A percentile compares a stretch with the other conserved stretches of the same genome.
Conservation (phyloP, 306 rosid species). For the Castanea sativa region DNA sequence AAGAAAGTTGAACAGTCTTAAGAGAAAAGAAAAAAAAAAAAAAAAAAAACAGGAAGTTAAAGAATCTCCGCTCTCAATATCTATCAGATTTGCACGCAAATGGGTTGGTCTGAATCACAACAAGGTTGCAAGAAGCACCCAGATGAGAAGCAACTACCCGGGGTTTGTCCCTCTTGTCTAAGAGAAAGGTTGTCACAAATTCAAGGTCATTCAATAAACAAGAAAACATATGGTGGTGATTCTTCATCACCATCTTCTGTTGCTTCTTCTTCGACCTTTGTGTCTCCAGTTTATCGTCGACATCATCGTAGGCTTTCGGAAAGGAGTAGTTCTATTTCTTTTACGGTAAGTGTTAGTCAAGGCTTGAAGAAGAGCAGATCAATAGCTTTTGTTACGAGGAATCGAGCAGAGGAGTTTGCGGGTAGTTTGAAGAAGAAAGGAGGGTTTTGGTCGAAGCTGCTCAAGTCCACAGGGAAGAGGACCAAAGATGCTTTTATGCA, state of each 20-base stretch:
- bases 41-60: neutral
- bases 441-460: slow-evolving; percentile 66
- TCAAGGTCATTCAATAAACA: neutral
- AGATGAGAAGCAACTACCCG: slow-evolving; percentile 34
- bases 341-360: slow-evolving; percentile 15
- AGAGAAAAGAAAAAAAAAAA: neutral
- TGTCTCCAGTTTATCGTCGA: slow-evolving; percentile 24
- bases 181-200: slow-evolving; percentile 55
- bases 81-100: neutral
- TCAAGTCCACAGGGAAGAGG: slow-evolving; percentile 45
- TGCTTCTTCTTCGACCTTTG: slow-evolving; percentile 2
- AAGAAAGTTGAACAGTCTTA: neutral
- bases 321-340: slow-evolving; percentile 34
- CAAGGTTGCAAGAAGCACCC: slow-evolving; percentile 50
- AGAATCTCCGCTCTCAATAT: neutral
- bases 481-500: slow-evolving; percentile 37
- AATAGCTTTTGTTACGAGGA: slow-evolving; percentile 34
- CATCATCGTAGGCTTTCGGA: slow-evolving; percentile 45
- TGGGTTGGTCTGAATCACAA: slow-evolving; percentile 42
- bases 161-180: slow-evolving; percentile 60
- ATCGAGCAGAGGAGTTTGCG: slow-evolving; percentile 5
- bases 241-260: slow-evolving; percentile 9
- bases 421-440: slow-evolving; percentile 31
- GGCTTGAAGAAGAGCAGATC: slow-evolving; percentile 67
- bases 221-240: neutral